Base-by-base conservation (phyloP, 345 rosid species). In the Lumnitzera littorea region DNA sequence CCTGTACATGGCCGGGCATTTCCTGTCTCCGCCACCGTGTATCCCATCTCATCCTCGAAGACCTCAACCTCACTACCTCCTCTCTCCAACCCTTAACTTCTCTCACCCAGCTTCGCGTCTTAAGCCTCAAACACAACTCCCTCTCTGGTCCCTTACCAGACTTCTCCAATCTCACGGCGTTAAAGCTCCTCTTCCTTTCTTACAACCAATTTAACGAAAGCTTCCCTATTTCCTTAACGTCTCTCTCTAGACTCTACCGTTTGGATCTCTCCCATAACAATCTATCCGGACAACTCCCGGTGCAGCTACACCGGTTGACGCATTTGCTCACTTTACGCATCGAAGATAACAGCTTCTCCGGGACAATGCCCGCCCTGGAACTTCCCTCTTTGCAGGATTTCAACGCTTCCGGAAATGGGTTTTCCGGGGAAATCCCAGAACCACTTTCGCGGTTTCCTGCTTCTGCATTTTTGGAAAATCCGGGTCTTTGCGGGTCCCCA, bases 241-340 rank as follows among this genome's bases (percentile, higher is more conserved):
- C 80, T 12, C 84, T 89, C 27, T 49, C 61, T 41, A 77, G 85
- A 12, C 86, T 91, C 29, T 82, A 80, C 80, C 95, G 96, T 13
- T 78, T 91, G 56, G 95, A 89, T 79, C 91, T 91, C 71, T 87
- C 98, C 14, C 75, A 60, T 67, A 91, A 91, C 74, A 82, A 75
- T 74, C 74, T 91, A 62, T 79, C 89, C 56, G 94, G 98, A n/a
- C 65, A 69, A 70, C 56, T 91, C 57, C 96, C 94, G 13, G 41
- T 53, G 13, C 24, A 55, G 11, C 13, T 88, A 53, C 79, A 75
- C 67, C 78, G 50, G 16, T 80, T 85, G 77, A 75, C 88, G 12
- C 92, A 85, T 70, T 82, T 91, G 66, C 77, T 87, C 67, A 89
- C 98, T 53, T 84, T 87, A 16, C 82, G 91, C 61, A 76, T 89